These are phyloP conservation scores for Diaporthe aspalathi DNA, from an alignment of 2,329 filamentous ascomycete genomes.

Conservation along the genomic window DNA sequence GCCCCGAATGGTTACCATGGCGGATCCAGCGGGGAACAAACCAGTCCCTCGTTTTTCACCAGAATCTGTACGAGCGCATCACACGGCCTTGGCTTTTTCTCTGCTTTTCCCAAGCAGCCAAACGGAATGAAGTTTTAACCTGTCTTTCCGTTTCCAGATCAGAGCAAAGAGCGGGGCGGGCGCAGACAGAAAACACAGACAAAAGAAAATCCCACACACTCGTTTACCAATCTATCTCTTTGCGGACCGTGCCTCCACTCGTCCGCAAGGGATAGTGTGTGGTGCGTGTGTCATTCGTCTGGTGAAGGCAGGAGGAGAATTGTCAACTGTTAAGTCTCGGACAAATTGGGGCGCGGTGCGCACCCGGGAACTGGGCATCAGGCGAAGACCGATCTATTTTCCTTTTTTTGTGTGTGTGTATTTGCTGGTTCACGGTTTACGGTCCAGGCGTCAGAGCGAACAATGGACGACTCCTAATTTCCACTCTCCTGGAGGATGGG, in stretches of 20 bases:
- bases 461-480: conserved; percentile 6
- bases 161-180: conserved; percentile 15
- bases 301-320: conserved; percentile 7
- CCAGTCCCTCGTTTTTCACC: conserved; percentile 21
- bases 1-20: conserved; percentile 9
- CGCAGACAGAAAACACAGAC: conserved; percentile 32
- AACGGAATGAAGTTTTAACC: conserved; percentile 17
- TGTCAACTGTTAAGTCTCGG: neutral
- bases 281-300: neutral
- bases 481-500: neutral
- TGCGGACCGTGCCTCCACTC: conserved; percentile 19
- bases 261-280: conserved; percentile 8
- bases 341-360: neutral
- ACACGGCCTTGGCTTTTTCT: conserved; percentile 24
- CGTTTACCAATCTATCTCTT: conserved; percentile 30
- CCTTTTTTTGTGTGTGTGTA: neutral
- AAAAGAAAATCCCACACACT: conserved; percentile 32
- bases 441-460: conserved; percentile 24
- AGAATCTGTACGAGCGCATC: conserved; percentile 28
- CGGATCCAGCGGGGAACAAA: conserved; percentile 21
- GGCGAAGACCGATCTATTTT: conserved; percentile 17
- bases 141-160: conserved; percentile 19
- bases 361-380: conserved; percentile 20
- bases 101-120: conserved; percentile 14
- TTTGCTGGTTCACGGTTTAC: conserved; percentile 13